Percentiles rank a stretch among this genome's conserved stretches.
phyloP scores from a whole-genome alignment of 2,329 filamentous ascomycete genomes.

The Ceratocystiopsis brevicomis region DNA sequence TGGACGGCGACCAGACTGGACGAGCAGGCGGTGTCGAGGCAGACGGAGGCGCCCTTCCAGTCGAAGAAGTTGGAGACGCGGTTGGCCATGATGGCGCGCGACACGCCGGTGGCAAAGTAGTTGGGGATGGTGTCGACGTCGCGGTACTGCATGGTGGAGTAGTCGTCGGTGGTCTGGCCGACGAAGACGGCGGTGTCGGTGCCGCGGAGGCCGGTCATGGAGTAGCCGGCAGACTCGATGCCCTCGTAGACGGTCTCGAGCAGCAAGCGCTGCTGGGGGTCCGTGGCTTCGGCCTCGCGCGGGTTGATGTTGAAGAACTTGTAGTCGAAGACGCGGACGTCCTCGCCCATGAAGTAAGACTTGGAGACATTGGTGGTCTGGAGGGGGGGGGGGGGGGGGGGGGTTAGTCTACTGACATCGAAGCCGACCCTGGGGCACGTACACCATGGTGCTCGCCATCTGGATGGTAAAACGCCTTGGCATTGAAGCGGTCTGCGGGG shows the following conservation, averaged over 20 bases:
- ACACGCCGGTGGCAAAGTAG: slow-evolving; percentile 13
- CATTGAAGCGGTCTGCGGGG: slow-evolving; percentile 6
- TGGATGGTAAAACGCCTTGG: slow-evolving; percentile 5
- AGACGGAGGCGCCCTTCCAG: slow-evolving; percentile 17
- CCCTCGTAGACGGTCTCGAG: slow-evolving; percentile 19
- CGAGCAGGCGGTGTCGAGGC: slow-evolving; percentile 22
- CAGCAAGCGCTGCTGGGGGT: slow-evolving; percentile 16
- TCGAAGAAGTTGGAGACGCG: slow-evolving; percentile 19
- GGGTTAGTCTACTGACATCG: background rate
- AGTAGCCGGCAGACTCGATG: slow-evolving; percentile 16
- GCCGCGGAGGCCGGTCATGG: slow-evolving; percentile 12
- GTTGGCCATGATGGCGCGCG: slow-evolving; percentile 15
- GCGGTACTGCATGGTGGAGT: slow-evolving; percentile 4
- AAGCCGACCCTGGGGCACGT: background rate
- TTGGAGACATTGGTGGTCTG: slow-evolving; percentile 4
- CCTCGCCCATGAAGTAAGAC: slow-evolving; percentile 16
- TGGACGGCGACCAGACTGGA: slow-evolving; percentile 16
- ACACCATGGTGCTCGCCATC: slow-evolving; percentile 6
- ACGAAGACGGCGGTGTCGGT: slow-evolving; percentile 16
- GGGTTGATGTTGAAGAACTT: slow-evolving; percentile 17
- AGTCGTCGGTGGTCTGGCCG: slow-evolving; percentile 16
- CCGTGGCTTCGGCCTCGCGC: slow-evolving; percentile 16
- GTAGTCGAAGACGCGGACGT: slow-evolving; percentile 17
- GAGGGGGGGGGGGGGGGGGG: background rate
- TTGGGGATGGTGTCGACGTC: slow-evolving; percentile 5